These are phyloP conservation scores for Funneliformis geosporum DNA, from an alignment of 192 early-diverging fungal genomes.

Conservation along the genomic window DNA sequence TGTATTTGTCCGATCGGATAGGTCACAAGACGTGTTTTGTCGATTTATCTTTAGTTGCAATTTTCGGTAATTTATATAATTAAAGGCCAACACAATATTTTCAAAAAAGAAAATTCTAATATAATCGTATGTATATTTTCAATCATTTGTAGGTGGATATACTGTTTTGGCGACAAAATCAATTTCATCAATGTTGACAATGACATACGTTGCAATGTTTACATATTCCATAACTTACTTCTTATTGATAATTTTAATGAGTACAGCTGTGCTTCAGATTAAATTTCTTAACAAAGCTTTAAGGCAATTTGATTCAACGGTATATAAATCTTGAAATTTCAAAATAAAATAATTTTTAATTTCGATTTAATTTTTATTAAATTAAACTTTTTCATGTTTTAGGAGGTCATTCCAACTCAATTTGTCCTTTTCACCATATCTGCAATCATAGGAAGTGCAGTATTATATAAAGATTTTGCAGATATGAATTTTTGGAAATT, in stretches of 20 bases:
- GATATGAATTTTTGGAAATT: slow-evolving; percentile 49
- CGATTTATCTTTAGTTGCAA: slow-evolving; percentile 66
- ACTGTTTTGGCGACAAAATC: slow-evolving; percentile 73
- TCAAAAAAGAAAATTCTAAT: neutral
- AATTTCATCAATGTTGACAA: slow-evolving; percentile 64
- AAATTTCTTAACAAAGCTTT: slow-evolving; percentile 69
- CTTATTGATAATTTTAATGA: slow-evolving; percentile 56
- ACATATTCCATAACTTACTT: slow-evolving; percentile 66
- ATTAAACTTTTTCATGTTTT: slow-evolving; percentile 7
- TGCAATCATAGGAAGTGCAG: slow-evolving; percentile 67
- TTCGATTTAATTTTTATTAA: slow-evolving; percentile 29
- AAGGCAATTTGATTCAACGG: slow-evolving; percentile 64
- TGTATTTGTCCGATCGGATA: slow-evolving; percentile 47
- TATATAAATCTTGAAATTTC: neutral
- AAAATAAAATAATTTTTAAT: neutral
- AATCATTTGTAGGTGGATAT: slow-evolving; percentile 76
- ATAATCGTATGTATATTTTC: neutral
- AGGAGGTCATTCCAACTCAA: slow-evolving; percentile 75
- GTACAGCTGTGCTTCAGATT: slow-evolving; percentile 66
- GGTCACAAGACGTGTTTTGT: slow-evolving; percentile 60
- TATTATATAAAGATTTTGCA: slow-evolving; percentile 68
- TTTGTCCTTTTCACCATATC: slow-evolving; percentile 75
- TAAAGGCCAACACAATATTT: neutral
- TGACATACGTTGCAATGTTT: slow-evolving; percentile 65
- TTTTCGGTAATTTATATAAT: slow-evolving; percentile 54